Evolutionary conservation across 148 eudicot species (phyloP), one percentile per base, ranked within the genome.

Genomic region (Mesembryanthemum crystallinum): DNA sequence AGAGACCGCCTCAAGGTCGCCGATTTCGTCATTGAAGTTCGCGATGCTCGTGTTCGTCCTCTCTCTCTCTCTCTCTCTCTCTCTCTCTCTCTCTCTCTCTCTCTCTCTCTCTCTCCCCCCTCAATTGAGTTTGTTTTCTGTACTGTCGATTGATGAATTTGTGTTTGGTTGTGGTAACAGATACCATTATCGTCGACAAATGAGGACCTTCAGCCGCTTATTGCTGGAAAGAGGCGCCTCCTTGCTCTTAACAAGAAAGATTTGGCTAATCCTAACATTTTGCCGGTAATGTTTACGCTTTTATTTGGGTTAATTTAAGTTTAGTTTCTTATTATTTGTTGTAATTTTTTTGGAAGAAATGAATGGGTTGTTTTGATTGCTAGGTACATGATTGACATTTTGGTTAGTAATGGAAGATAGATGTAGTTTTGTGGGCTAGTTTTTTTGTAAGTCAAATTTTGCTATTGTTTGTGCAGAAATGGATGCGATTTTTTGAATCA

Each of bases 201-300:
- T 74, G 87, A 82, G 65, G 96, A 92, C 59, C 90, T 95, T 74
- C 97, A 92, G 75, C 81, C 91, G 17, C 55, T 89, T 81, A 84
- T 95, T 9, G 55, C 90, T 17, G 91, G 89, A 15, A 95, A 95
- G 76, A 88, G 89, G 75, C 91, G 94, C 10, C 67, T 95, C 14
- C 80, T 95, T 81, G 99, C 96, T 81, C 92, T 95, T 55, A 95
- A 95, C 81, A 95, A 95, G 91, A 95, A 90, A 57, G 98, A 95
- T 67, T 89, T 95, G 85, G 97, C 96, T 69, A 92, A 92, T 85
- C 93, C 97, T 77, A 92, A 95, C 79, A 86, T 95, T 76, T 87
- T 92, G 86, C 92, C 90, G 77, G 97, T 94, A 85, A 35, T 49
- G 57, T 74, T 72, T 0, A 27, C 33, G 3, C 14, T 42, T 28